Evolutionary conservation across 1,139 yeast genomes (phyloP).

Genomic region (Saccharomyces hybrid): DNA sequence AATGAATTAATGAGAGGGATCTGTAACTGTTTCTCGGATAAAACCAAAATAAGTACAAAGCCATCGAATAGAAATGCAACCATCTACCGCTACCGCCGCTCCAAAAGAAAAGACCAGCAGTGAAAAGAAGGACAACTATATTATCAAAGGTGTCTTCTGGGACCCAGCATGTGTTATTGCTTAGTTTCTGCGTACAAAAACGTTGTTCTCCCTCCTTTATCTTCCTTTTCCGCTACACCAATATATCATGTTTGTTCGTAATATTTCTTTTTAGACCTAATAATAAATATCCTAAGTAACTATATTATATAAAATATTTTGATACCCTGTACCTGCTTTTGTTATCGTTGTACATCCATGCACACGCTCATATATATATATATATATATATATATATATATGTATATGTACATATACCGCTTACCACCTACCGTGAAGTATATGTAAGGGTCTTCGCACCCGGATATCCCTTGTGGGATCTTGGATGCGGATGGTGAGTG

Average conservation of each 20-base stretch:
- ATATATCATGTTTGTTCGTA: neutral
- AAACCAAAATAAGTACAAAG: neutral
- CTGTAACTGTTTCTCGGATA: neutral
- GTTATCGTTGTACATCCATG: neutral
- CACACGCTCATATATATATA: neutral
- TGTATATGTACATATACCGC: too few species aligned
- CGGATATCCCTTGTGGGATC: conserved; percentile 11
- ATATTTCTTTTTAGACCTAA: neutral
- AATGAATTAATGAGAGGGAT: neutral
- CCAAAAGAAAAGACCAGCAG: conserved; percentile 21
- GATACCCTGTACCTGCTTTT: neutral
- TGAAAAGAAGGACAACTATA: conserved; percentile 29
- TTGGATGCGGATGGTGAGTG: conserved; percentile 12
- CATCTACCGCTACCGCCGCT: conserved; percentile 22
- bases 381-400: too few species aligned
- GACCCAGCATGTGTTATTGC: conserved; percentile 27
- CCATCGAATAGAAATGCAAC: conserved; percentile 19
- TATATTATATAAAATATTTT: neutral
- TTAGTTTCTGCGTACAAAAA: conserved; percentile 4
- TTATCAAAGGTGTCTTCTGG: conserved; percentile 22
- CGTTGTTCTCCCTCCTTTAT: neutral
- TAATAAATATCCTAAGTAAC: neutral
- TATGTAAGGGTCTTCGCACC: conserved; percentile 6
- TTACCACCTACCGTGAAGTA: neutral
- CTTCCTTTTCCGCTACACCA: neutral